These are phyloP conservation scores for Chaetomiaceae sp. DNA, from an alignment of 2,329 filamentous ascomycete species.

Conservation along the genomic window DNA sequence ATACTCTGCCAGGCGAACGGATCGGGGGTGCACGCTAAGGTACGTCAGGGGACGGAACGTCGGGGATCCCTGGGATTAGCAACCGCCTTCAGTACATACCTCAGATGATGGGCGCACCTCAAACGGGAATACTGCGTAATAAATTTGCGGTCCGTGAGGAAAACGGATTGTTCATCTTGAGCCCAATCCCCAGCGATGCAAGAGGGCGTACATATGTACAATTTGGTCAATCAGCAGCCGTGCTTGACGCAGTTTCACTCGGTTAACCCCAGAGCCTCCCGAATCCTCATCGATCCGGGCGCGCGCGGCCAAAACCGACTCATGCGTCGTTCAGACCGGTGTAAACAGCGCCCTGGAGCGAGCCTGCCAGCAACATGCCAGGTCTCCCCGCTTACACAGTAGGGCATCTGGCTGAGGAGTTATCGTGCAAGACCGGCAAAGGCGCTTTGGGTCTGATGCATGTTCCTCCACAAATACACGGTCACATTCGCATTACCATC, in stretches of 20 bases:
- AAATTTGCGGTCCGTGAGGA: no score
- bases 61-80: background rate
- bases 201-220: no score
- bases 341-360: background rate
- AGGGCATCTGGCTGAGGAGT: background rate
- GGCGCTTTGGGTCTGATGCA: background rate
- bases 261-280: no score
- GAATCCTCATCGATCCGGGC: no score
- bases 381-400: background rate
- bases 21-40: background rate
- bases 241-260: no score
- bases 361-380: background rate
- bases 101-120: background rate
- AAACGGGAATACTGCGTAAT: no score
- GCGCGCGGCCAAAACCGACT: background rate
- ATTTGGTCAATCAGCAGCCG: no score
- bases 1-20: background rate
- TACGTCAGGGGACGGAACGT: no score
- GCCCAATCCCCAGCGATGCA: no score
- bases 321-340: background rate
- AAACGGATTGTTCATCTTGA: no score
- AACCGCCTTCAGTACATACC: background rate
- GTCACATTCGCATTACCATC: no score
- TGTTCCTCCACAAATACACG: background rate
- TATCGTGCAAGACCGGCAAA: no score